phyloP scores from a whole-genome alignment of 2,329 filamentous ascomycete species.

The Fusarium nematophilum region DNA sequence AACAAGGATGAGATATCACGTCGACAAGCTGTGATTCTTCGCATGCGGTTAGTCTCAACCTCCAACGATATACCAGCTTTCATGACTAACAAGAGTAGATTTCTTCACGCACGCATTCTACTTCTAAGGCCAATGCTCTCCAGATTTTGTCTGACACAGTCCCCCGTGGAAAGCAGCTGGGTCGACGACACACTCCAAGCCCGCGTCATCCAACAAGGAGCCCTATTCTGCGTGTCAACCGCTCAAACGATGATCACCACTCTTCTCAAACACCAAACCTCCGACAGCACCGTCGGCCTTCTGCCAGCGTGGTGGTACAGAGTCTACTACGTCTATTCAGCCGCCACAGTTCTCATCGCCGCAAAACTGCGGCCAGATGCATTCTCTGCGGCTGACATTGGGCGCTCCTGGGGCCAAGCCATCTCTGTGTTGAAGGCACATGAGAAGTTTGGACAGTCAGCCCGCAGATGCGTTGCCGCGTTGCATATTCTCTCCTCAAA shows the following conservation, averaged over 20 bases:
- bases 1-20: conserved; percentile 42
- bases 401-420: conserved; percentile 48
- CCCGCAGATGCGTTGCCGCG: conserved; percentile 47
- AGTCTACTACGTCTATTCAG: conserved; percentile 52
- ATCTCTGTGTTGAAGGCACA: conserved; percentile 48
- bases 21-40: conserved; percentile 49
- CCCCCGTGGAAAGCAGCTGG: conserved; percentile 13
- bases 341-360: conserved; percentile 51
- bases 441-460: conserved; percentile 49
- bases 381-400: conserved; percentile 43
- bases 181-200: conserved; percentile 38
- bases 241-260: conserved; percentile 48
- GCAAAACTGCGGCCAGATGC: conserved; percentile 49
- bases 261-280: conserved; percentile 45
- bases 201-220: conserved; percentile 48
- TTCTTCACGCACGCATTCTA: conserved; percentile 50
- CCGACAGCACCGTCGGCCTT: conserved; percentile 48
- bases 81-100: conserved; percentile 26
- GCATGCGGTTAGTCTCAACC: conserved; percentile 44
- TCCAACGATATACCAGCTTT: neutral
- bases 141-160: conserved; percentile 46
- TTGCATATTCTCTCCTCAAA: conserved; percentile 51
- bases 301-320: conserved; percentile 55
- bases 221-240: conserved; percentile 49
- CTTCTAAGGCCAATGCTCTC: conserved; percentile 49